Evolutionary conservation across 495 filamentous ascomycete species (phyloP).

Genomic region (Clavariopsis aquatica): DNA sequence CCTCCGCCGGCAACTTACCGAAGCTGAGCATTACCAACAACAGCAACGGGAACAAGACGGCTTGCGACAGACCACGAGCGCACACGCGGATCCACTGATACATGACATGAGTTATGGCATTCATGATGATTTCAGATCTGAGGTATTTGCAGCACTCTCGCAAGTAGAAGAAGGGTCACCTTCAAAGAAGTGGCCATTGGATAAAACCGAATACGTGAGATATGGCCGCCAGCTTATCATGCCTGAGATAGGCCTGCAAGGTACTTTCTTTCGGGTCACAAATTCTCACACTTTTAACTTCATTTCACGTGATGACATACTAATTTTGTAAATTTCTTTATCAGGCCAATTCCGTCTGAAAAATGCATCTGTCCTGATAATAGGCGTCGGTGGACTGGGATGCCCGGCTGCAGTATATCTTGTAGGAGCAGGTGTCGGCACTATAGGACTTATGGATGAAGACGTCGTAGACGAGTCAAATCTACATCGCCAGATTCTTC

Average conservation of each 20-base stretch:
- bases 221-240: conserved; percentile 95
- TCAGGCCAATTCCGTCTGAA: conserved; percentile 78
- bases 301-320: not conserved
- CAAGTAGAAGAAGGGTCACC: conserved; percentile 22
- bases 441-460: conserved; percentile 80
- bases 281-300: conserved; percentile 3
- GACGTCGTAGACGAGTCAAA: conserved; percentile 88
- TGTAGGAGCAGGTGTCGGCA: conserved; percentile 82
- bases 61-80: not conserved
- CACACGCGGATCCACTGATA: conserved; percentile 11
- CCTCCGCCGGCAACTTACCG: conserved; percentile 38
- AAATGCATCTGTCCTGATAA: conserved; percentile 68
- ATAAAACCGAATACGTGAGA: conserved; percentile 69
- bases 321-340: conserved; percentile 16
- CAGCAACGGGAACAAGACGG: conserved; percentile 21
- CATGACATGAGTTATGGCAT: conserved; percentile 38
- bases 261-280: conserved; percentile 44
- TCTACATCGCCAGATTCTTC: conserved; percentile 87
- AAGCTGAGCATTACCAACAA: conserved; percentile 34
- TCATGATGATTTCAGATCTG: conserved; percentile 37
- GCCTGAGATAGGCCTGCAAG: conserved; percentile 76
- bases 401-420: conserved; percentile 91
- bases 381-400: conserved; percentile 91
- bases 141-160: conserved; percentile 33
- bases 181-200: conserved; percentile 61